Evolutionary conservation across 2,329 filamentous ascomycete genomes (phyloP), one percentile per base, ranked within the genome.

Genomic region (Ceratocystis cubensis): DNA sequence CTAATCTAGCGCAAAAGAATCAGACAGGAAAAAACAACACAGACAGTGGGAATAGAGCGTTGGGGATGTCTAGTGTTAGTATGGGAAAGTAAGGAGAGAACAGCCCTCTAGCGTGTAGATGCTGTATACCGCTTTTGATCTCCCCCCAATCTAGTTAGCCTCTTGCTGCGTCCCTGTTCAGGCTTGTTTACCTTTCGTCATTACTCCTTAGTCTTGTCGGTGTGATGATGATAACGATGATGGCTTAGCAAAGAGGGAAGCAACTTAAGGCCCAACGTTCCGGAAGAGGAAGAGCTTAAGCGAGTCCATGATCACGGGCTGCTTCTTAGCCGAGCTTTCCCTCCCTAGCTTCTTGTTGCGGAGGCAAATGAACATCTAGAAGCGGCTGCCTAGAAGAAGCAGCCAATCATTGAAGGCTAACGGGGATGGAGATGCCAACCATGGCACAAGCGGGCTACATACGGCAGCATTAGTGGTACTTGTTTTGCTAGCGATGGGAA

Each of bases 381-480:
- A 59, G 53, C 53, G 53, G 53, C 53, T 33, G 25, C 28, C 53
- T 33, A 33, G 45, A 22, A 61, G 53, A 41, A 53, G 30, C 65
- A 45, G 28, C 61, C 41, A 63, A 63, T 62, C 61, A 5, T 15
- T 46, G 37, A 22, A 10, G 33, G 28, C 2, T 7, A 62, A 17
- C 20, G n/a, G 17, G 46, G 10, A 3, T n/a, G 10, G 46, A 25
- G 7, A 50, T 8, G 46, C 46, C n/a, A 20, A 3, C 5, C 33
- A 37, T 37, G 10, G 33, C 33, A 37, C 33, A 37, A 37, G 10
- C 8, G 10, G 33, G 33, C 33, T 37, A 37, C 33, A 13, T 13
- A 37, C 33, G 33, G 53, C 15, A 15, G 3, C 7, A 13, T 5
- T 17, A 33, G 13, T 59, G 28, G 53, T 33, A 37, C 13, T 59